Evolutionary conservation across 108 stramenopile species (phyloP).

Genomic region (Epipyxis sp.): DNA sequence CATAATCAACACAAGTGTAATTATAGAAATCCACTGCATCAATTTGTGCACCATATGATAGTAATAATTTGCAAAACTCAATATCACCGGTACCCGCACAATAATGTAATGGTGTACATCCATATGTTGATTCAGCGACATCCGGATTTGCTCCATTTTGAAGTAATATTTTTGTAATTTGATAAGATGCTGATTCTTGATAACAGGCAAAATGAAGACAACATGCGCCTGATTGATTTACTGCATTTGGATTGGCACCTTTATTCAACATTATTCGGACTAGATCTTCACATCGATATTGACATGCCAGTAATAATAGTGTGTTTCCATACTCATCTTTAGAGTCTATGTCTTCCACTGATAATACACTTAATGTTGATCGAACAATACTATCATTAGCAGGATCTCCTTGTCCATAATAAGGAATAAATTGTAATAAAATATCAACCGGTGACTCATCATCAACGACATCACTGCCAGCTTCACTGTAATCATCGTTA

Average conservation of each 20-base stretch:
- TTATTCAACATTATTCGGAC: constrained; percentile 46
- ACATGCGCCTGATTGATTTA: constrained; percentile 39
- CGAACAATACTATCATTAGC: constrained; percentile 49
- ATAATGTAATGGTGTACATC: constrained; percentile 49
- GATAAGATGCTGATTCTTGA: constrained; percentile 38
- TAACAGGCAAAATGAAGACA: constrained; percentile 46
- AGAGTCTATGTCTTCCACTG: constrained; percentile 43
- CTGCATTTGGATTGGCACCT: constrained; percentile 44
- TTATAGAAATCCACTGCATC: constrained; percentile 47
- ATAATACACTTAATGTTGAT: constrained; percentile 37
- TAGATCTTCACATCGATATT: constrained; percentile 50
- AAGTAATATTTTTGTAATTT: constrained; percentile 43
- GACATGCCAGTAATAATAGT: constrained; percentile 49
- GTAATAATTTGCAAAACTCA: constrained; percentile 39
- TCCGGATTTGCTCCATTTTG: constrained; percentile 46
- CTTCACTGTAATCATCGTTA: too few relatives aligned
- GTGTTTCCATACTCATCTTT: constrained; percentile 48
- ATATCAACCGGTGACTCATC: constrained; percentile 45
- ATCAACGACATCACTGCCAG: constrained; percentile 18
- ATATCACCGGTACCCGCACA: constrained; percentile 42
- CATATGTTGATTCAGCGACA: constrained; percentile 48
- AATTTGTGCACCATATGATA: constrained; percentile 44
- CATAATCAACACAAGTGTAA: constrained; percentile 53
- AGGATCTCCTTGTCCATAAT: constrained; percentile 48
- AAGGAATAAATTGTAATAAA: constrained; percentile 46